Evolutionary conservation across 2,329 filamentous ascomycete genomes (phyloP).

Genomic region (Aureobasidium subglaciale): DNA sequence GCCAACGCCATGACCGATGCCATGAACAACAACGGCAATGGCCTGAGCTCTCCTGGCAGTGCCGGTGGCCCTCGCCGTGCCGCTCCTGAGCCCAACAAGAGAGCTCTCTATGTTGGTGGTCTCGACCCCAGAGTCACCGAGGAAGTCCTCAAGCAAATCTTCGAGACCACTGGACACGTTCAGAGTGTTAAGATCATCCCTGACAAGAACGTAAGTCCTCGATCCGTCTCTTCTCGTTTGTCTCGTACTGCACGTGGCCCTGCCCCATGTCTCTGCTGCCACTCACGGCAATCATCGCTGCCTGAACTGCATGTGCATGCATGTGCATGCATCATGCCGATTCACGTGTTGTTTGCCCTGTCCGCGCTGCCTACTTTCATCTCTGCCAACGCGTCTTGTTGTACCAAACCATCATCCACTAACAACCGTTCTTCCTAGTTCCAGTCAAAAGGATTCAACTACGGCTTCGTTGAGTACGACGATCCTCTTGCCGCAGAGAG

Average conservation of each 20-base stretch:
- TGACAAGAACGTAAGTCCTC: conserved; percentile 85
- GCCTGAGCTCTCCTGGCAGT: conserved; percentile 78
- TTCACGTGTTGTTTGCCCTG: conserved; percentile 13
- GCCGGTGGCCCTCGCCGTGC: conserved; percentile 79
- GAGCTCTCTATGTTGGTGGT: conserved; percentile 90
- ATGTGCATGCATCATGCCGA: conserved; percentile 10
- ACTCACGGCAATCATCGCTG: conserved; percentile 6
- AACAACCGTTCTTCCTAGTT: conserved; percentile 28
- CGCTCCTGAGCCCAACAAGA: conserved; percentile 96
- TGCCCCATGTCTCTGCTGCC: conserved; percentile 17
- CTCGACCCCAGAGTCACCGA: conserved; percentile 92
- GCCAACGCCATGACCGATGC: conserved; percentile 88
- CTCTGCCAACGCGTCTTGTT: neutral
- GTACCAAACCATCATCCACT: neutral
- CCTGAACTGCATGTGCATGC: conserved; percentile 13
- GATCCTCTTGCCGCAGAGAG: conserved; percentile 93
- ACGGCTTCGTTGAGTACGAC: conserved; percentile 98
- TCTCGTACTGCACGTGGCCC: neutral
- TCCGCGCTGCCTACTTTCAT: neutral
- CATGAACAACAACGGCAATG: conserved; percentile 57
- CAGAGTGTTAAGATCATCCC: conserved; percentile 99
- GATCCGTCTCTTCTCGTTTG: conserved; percentile 17
- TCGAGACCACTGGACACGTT: conserved; percentile 96
- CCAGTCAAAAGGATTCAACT: conserved; percentile 94
- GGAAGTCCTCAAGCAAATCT: conserved; percentile 93